Percentiles rank a stretch among this genome's conserved stretches.
phyloP scores from a whole-genome alignment of 1,284 basidiomycete species.

The Coniophora puteana region DNA sequence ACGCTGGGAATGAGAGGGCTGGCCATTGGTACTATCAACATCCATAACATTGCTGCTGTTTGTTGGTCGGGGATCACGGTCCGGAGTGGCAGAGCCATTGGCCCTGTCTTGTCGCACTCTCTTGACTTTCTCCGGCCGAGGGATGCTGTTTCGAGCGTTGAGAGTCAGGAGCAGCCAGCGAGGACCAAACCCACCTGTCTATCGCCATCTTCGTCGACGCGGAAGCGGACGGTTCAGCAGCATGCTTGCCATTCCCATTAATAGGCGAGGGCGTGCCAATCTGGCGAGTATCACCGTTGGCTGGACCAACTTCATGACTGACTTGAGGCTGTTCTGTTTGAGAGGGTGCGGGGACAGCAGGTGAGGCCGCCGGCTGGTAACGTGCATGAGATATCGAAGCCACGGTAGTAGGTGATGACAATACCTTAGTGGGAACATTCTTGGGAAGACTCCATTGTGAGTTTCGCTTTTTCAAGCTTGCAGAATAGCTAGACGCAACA shows the following conservation, averaged over 20 bases:
- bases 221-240: conserved; percentile 20
- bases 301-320: no score
- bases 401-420: conserved; percentile 17
- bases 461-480: conserved; percentile 68
- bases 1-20: conserved; percentile 12
- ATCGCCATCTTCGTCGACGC: conserved; percentile 52
- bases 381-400: conserved; percentile 35
- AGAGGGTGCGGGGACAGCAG: conserved; percentile 29
- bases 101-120: conserved; percentile 56
- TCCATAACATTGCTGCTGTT: conserved; percentile 36
- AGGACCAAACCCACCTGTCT: conserved; percentile 48
- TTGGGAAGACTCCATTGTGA: conserved; percentile 51
- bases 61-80: conserved; percentile 20
- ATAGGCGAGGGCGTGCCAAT: no score
- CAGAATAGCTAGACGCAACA: conserved; percentile 51
- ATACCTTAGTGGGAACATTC: conserved; percentile 21
- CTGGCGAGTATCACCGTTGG: no score
- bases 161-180: conserved; percentile 6
- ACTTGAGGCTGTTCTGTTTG: no score
- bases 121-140: conserved; percentile 73
- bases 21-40: conserved; percentile 26
- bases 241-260: conserved; percentile 20
- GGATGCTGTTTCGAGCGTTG: conserved; percentile 43
- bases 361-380: conserved; percentile 32
- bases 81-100: conserved; percentile 38